Conservation (phyloP, 1,284 basidiomycete species). For the Acaromyces ingoldii region DNA sequence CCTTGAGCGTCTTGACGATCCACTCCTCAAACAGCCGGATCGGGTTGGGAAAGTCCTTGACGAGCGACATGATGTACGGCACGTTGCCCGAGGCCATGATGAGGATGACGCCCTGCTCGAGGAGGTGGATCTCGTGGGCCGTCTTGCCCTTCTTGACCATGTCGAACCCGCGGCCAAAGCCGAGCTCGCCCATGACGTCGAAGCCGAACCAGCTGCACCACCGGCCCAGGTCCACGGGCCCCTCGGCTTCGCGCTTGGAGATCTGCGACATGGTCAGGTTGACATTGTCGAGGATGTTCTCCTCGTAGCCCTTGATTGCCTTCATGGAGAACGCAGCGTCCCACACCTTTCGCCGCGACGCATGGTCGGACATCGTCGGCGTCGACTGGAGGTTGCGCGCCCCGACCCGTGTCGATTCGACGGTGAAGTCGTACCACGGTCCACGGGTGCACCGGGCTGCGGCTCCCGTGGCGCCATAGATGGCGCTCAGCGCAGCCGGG, state of each 20-base stretch:
- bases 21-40: constrained; percentile 21
- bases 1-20: constrained; percentile 6
- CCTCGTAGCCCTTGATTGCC: constrained; percentile 27
- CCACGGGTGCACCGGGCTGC: constrained; percentile 16
- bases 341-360: constrained; percentile 20
- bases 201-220: constrained; percentile 20
- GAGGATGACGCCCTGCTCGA: constrained; percentile 16
- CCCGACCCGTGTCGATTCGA: constrained; percentile 8
- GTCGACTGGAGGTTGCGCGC: constrained; percentile 17
- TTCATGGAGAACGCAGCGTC: constrained; percentile 21
- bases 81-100: constrained; percentile 21
- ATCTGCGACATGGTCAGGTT: constrained; percentile 19
- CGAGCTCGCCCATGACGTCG: constrained; percentile 22
- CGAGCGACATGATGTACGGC: constrained; percentile 17
- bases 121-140: constrained; percentile 15
- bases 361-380: constrained; percentile 14
- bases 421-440: constrained; percentile 18
- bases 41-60: constrained; percentile 20
- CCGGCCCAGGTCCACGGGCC: constrained; percentile 21
- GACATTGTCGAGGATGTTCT: constrained; percentile 15
- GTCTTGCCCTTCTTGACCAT: constrained; percentile 18
- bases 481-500: constrained; percentile 4
- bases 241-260: constrained; percentile 9
- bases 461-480: constrained; percentile 18
- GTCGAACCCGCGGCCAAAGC: constrained; percentile 20